Conservation (phyloP, 805 yeast genomes). For the Pichia sporocuriosa region DNA sequence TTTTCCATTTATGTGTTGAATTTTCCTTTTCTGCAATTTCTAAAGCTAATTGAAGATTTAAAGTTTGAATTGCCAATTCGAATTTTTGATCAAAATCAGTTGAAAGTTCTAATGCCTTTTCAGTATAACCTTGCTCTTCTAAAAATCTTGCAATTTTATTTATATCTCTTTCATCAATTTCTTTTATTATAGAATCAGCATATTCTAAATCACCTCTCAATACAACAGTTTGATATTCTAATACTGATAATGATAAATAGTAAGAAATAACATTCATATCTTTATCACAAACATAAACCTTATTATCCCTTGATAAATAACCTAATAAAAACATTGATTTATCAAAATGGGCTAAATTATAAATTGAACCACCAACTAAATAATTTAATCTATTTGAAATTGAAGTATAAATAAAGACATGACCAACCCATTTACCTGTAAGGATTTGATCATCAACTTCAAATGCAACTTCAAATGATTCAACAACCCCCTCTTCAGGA, state of each 20-base stretch:
- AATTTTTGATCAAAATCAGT: conserved; percentile 88
- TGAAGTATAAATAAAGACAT: conserved; percentile 90
- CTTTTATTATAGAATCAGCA: conserved; percentile 60
- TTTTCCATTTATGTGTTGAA: conserved; percentile 76
- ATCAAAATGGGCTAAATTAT: conserved; percentile 89
- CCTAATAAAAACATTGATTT: conserved; percentile 82
- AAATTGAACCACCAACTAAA: conserved; percentile 88
- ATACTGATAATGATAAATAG: conserved; percentile 73
- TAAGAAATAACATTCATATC: conserved; percentile 78
- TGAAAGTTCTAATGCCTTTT: conserved; percentile 76
- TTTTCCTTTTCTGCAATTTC: conserved; percentile 51
- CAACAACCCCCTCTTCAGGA: conserved; percentile 85
- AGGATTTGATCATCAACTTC: conserved; percentile 77
- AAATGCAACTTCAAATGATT: conserved; percentile 74
- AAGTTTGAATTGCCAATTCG: conserved; percentile 78
- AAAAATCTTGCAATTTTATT: conserved; percentile 83
- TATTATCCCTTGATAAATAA: conserved; percentile 84
- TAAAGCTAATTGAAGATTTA: conserved; percentile 64
- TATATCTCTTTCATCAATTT: conserved; percentile 57
- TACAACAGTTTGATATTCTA: conserved; percentile 94
- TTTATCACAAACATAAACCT: conserved; percentile 85
- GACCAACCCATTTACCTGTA: conserved; percentile 96
- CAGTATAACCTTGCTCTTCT: conserved; percentile 84
- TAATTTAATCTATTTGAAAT: conserved; percentile 82
- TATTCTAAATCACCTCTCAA: conserved; percentile 90